Percentiles rank a stretch among this genome's conserved stretches.
Conservation (phyloP, 2,329 filamentous ascomycete genomes). For the Teratosphaeria gauchensis region DNA sequence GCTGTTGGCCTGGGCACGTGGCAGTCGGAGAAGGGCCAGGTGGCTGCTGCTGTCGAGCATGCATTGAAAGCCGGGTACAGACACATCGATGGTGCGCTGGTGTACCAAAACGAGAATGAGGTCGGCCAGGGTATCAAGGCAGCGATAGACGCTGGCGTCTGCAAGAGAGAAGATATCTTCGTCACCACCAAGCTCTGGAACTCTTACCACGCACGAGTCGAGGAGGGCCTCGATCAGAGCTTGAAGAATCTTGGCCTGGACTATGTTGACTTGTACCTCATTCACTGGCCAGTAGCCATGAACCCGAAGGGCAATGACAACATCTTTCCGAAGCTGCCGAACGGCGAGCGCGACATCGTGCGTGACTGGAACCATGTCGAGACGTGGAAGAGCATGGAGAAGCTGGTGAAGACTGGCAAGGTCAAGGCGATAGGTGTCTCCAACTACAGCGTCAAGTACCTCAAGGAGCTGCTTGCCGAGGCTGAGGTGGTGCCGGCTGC, state of each 20-base stretch:
- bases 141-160: slow-evolving; percentile 55
- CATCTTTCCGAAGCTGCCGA: slow-evolving; percentile 62
- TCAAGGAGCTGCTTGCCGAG: slow-evolving; percentile 38
- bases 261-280: slow-evolving; percentile 71
- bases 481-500: slow-evolving; percentile 17
- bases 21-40: slow-evolving; percentile 35
- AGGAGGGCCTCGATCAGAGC: slow-evolving; percentile 62
- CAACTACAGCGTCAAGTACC: slow-evolving; percentile 39
- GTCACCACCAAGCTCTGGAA: slow-evolving; percentile 81
- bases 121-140: slow-evolving; percentile 69
- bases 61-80: slow-evolving; percentile 41
- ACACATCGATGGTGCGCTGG: slow-evolving; percentile 62
- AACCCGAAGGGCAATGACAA: slow-evolving; percentile 65
- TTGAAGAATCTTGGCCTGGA: slow-evolving; percentile 64
- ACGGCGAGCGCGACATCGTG: slow-evolving; percentile 66
- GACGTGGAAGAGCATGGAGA: slow-evolving; percentile 70
- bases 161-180: slow-evolving; percentile 70
- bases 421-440: slow-evolving; percentile 42
- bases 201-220: slow-evolving; percentile 62
- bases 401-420: slow-evolving; percentile 41
- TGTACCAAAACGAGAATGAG: slow-evolving; percentile 73
- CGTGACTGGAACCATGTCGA: slow-evolving; percentile 59
- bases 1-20: slow-evolving; percentile 31
- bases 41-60: slow-evolving; percentile 38
- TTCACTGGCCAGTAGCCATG: slow-evolving; percentile 68